These are phyloP conservation scores for Epichloe sibirici DNA, from an alignment of 2,329 filamentous ascomycete genomes.

Conservation along the genomic window DNA sequence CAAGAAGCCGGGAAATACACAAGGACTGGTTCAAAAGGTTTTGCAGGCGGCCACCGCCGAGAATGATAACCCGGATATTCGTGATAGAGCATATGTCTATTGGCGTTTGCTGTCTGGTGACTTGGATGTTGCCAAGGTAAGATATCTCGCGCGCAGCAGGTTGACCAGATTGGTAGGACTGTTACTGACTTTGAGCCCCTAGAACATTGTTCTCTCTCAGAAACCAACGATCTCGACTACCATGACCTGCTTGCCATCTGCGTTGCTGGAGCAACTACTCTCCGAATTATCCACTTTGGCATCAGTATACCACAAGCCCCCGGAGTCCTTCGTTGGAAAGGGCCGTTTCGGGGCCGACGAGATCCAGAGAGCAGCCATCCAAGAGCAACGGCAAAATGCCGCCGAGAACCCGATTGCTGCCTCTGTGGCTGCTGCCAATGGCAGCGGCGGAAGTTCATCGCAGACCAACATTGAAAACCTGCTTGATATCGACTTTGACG, in stretches of 20 bases:
- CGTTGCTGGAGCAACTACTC: constrained; percentile 81
- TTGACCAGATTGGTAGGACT: neutral
- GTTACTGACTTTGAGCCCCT: neutral
- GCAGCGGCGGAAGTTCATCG: constrained; percentile 36
- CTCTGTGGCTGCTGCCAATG: constrained; percentile 58
- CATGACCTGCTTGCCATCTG: constrained; percentile 75
- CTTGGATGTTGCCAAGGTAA: constrained; percentile 74
- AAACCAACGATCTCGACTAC: constrained; percentile 92
- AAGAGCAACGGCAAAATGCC: constrained; percentile 86
- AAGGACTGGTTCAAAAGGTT: constrained; percentile 86
- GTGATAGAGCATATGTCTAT: constrained; percentile 94
- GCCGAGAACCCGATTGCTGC: constrained; percentile 91
- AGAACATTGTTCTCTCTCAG: constrained; percentile 79
- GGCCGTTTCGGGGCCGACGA: constrained; percentile 88
- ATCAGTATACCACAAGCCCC: constrained; percentile 96
- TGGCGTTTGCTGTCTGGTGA: constrained; percentile 94
- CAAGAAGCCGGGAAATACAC: constrained; percentile 88
- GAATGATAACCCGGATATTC: constrained; percentile 94
- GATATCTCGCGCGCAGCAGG: neutral
- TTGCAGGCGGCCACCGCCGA: constrained; percentile 85
- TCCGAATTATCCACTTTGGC: constrained; percentile 86
- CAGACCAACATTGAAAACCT: constrained; percentile 87
- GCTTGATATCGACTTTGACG: constrained; percentile 92
- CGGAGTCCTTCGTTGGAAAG: constrained; percentile 94
- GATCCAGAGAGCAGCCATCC: constrained; percentile 89